A percentile compares a stretch with the other conserved stretches of the same genome.
These are phyloP conservation scores for Kluyveromyces wickerhamii DNA, from an alignment of 805 yeast genomes.

Conservation along the genomic window DNA sequence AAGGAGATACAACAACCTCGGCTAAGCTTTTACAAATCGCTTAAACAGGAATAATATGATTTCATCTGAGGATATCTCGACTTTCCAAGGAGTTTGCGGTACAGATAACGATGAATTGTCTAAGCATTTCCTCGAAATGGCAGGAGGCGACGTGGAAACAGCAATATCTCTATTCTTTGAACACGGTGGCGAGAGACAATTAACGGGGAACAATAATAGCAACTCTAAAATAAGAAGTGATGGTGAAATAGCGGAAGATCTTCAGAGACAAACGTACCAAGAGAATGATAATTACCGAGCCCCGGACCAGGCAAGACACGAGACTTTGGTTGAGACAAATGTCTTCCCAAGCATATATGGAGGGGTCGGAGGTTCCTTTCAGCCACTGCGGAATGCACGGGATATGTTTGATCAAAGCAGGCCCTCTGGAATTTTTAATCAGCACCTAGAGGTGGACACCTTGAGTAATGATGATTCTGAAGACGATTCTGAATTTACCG, in stretches of 20 bases:
- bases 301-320: slow-evolving; percentile 61
- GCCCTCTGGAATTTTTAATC: slow-evolving; percentile 32
- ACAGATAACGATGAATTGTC: slow-evolving; percentile 62
- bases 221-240: slow-evolving; percentile 29
- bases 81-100: slow-evolving; percentile 80
- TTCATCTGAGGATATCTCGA: slow-evolving; percentile 48
- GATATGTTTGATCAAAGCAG: slow-evolving; percentile 31
- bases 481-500: slow-evolving; percentile 32
- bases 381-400: slow-evolving; percentile 17
- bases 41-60: too few relatives aligned
- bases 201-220: slow-evolving; percentile 6
- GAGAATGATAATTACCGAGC: slow-evolving; percentile 52
- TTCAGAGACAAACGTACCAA: slow-evolving; percentile 57
- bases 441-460: slow-evolving; percentile 18
- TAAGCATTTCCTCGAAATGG: slow-evolving; percentile 65
- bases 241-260: slow-evolving; percentile 49
- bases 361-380: slow-evolving; percentile 32
- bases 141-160: slow-evolving; percentile 68
- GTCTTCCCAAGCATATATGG: slow-evolving; percentile 32
- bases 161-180: slow-evolving; percentile 85
- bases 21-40: too few relatives aligned
- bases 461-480: slow-evolving; percentile 16
- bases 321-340: slow-evolving; percentile 48
- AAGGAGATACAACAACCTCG: too few relatives aligned
- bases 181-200: slow-evolving; percentile 35